Conservation (phyloP, 306 rosid species). For the Medicago arabica region DNA sequence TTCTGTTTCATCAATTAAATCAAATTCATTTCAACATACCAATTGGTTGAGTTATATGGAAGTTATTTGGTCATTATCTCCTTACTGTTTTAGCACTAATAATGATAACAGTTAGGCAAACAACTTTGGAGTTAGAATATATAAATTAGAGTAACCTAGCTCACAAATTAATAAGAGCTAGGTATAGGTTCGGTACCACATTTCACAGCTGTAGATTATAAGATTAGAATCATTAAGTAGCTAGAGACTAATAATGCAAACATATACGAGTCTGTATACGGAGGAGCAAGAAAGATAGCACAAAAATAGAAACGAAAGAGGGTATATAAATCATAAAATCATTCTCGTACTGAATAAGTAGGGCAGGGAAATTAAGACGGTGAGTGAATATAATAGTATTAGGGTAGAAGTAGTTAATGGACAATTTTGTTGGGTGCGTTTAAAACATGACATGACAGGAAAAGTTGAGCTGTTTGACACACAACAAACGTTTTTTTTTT, state of each 20-base stretch:
- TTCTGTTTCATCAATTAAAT: background rate
- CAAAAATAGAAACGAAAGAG: slow-evolving; percentile 20
- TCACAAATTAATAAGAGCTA: background rate
- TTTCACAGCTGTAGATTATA: slow-evolving; percentile 36
- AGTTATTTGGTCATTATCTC: slow-evolving; percentile 17
- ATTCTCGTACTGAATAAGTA: slow-evolving; percentile 52
- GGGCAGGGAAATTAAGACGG: slow-evolving; percentile 33
- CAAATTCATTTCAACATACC: no score
- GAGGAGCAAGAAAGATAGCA: slow-evolving; percentile 23
- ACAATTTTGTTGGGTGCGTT: slow-evolving; percentile 46
- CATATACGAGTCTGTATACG: background rate
- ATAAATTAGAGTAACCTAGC: slow-evolving; percentile 11
- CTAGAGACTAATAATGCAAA: background rate
- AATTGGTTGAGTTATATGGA: no score
- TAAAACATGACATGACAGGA: slow-evolving; percentile 91
- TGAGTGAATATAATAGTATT: background rate
- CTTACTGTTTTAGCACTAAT: slow-evolving; percentile 9
- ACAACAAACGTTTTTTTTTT: slow-evolving; percentile 52
- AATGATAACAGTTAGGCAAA: slow-evolving; percentile 14
- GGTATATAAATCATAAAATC: slow-evolving; percentile 35
- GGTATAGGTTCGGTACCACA: slow-evolving; percentile 26
- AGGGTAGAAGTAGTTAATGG: background rate
- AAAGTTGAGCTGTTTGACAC: slow-evolving; percentile 71
- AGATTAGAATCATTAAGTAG: background rate
- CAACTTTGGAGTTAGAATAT: slow-evolving; percentile 14